Base-by-base conservation (phyloP, 2,329 filamentous ascomycete species). In the Colletotrichum cereale region DNA sequence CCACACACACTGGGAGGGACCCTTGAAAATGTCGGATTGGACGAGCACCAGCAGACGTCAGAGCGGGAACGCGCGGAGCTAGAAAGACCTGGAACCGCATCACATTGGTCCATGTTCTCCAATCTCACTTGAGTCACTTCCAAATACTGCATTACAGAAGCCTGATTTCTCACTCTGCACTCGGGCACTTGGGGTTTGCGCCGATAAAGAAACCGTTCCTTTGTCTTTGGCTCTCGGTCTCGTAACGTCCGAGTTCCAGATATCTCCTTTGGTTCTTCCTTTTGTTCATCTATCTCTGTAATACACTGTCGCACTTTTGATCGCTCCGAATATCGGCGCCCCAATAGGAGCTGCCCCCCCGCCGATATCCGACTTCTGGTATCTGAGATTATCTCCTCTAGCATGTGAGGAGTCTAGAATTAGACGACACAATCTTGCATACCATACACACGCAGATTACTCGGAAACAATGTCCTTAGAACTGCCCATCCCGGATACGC, bases 401-500 rank as follows among this genome's bases (percentile, higher is more conserved):
- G 21, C 26, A 62, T 36, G 56, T 16, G 44, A 62, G 14, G 40
- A 12, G 58, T 16, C 42, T 63, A 47, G 38, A 66, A 18, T 34
- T 29, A n/a, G 26, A 38, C 38, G 34, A 26, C 12, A 29, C 14
- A 44, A 34, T 29, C 26, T 24, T 34, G 5, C 34, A n/a, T n/a
- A 55, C 11, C n/a, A 11, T 38, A 44, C 42, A 18, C 16, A 50
- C n/a, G n/a, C 40, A 48, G 21, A n/a, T 56, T 21, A 24, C 24
- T 18, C 18, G 56, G 50, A 48, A 47, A 38, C 36, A 48, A 85
- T 85, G 84, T 77, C 77, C 62, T 72, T 80, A 67, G 81, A 83
- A 68, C 78, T 80, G 24, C 85, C 81, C 44, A 82, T 90, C 48
- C 87, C 88, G 44, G 87, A 90, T 76, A 90, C 89, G 67, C 85